A percentile compares a stretch with the other conserved stretches of the same genome.
Conservation (phyloP, 352 stramenopile species). For the Achlya hypogyna region DNA sequence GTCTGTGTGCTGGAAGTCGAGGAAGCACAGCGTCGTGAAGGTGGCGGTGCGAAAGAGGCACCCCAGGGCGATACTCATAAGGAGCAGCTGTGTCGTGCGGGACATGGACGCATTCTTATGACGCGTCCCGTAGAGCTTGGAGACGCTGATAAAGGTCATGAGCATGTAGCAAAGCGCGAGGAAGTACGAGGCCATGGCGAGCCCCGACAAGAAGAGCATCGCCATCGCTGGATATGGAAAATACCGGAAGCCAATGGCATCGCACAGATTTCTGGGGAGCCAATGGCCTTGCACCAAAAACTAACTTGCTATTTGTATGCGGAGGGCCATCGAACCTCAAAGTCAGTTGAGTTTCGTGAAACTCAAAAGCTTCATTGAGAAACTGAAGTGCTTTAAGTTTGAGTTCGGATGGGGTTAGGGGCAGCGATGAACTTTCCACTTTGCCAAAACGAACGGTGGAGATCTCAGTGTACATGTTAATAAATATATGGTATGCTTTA, state of each 20-base stretch:
- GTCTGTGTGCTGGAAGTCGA: conserved; percentile 55
- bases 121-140: conserved; percentile 27
- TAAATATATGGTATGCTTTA: no score
- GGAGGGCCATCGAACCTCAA: neutral
- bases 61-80: conserved; percentile 69
- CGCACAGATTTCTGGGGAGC: neutral
- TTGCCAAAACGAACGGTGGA: no score
- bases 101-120: conserved; percentile 27
- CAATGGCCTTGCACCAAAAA: neutral
- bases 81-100: conserved; percentile 76
- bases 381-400: no score
- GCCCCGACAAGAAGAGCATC: conserved; percentile 74
- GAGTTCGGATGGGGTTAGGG: no score
- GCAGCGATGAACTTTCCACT: no score
- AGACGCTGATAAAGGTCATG: conserved; percentile 65
- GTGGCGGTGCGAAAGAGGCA: conserved; percentile 80
- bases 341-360: no score
- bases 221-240: no score
- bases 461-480: no score
- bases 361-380: no score
- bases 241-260: neutral
- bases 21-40: conserved; percentile 82
- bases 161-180: conserved; percentile 82
- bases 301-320: neutral
- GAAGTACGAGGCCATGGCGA: conserved; percentile 84